Evolutionary conservation across 148 eudicot species (phyloP).

Genomic region (Mesembryanthemum crystallinum): DNA sequence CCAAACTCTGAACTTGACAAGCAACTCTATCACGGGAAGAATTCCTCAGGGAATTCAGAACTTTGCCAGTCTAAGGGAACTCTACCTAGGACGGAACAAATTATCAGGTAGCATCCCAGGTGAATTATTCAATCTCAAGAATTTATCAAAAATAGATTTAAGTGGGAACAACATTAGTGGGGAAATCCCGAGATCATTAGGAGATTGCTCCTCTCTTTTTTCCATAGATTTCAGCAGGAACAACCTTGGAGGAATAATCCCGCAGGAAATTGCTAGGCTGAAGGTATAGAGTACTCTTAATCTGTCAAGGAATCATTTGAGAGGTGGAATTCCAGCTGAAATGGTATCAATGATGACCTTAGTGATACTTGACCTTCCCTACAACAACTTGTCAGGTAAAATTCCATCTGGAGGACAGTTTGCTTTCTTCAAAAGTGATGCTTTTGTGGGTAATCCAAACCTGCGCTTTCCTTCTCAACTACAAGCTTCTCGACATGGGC

Average conservation of each 20-base stretch:
- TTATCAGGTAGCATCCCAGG: conserved; percentile 41
- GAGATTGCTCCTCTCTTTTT: conserved; percentile 29
- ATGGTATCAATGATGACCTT: conserved; percentile 44
- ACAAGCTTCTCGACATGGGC: conserved; percentile 11
- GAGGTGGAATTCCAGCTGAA: conserved; percentile 42
- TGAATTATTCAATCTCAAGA: conserved; percentile 35
- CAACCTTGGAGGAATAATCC: conserved; percentile 39
- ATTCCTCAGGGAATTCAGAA: conserved; percentile 41
- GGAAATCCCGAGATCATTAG: conserved; percentile 39
- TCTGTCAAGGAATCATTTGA: conserved; percentile 42
- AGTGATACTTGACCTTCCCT: conserved; percentile 45
- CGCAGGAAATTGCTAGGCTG: conserved; percentile 30
- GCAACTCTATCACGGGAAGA: conserved; percentile 43
- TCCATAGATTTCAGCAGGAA: conserved; percentile 52
- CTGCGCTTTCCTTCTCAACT: conserved; percentile 35
- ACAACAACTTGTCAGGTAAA: conserved; percentile 47
- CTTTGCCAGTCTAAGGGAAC: conserved; percentile 25
- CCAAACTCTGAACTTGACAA: conserved; percentile 32
- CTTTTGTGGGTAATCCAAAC: conserved; percentile 41
- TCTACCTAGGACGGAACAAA: conserved; percentile 34
- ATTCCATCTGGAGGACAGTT: conserved; percentile 36
- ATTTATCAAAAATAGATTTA: conserved; percentile 27
- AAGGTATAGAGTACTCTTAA: conserved; percentile 35
- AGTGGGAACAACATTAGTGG: conserved; percentile 45
- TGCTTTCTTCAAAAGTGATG: conserved; percentile 19